A percentile compares a stretch with the other conserved stretches of the same genome.
Conservation (phyloP, 148 eudicot species). For the Vaccinium myrtillus region DNA sequence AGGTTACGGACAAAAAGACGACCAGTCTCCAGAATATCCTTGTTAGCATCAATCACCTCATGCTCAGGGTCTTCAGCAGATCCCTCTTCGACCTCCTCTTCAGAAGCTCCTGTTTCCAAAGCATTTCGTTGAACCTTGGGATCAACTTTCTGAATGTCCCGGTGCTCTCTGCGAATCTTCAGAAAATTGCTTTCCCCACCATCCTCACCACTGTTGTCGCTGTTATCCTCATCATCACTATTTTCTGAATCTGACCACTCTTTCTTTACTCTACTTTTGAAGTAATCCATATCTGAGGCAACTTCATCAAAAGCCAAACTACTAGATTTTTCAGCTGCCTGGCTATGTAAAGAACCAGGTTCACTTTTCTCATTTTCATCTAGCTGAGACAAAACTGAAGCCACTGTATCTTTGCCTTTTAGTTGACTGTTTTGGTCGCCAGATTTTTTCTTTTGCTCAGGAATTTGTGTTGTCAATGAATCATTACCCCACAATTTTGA, state of each 20-base stretch:
- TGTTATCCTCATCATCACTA: slow-evolving; percentile 32
- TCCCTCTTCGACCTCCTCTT: slow-evolving; percentile 24
- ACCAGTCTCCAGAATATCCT: slow-evolving; percentile 46
- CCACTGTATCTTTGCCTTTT: slow-evolving; percentile 25
- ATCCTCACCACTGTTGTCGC: slow-evolving; percentile 18
- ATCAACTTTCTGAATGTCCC: slow-evolving; percentile 25
- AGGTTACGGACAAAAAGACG: slow-evolving; percentile 92
- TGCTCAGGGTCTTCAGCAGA: slow-evolving; percentile 29
- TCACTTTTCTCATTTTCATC: slow-evolving; percentile 31
- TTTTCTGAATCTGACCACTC: slow-evolving; percentile 89
- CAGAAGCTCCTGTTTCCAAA: slow-evolving; percentile 18
- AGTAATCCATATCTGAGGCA: slow-evolving; percentile 75
- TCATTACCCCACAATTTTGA: slow-evolving; percentile 92
- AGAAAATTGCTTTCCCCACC: slow-evolving; percentile 17
- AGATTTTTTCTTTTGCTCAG: slow-evolving; percentile 28
- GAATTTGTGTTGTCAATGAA: slow-evolving; percentile 38
- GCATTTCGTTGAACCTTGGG: slow-evolving; percentile 19
- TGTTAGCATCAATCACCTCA: slow-evolving; percentile 36
- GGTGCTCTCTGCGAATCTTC: slow-evolving; percentile 8
- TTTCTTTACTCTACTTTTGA: slow-evolving; percentile 74
- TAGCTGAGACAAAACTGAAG: slow-evolving; percentile 12
- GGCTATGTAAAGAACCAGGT: slow-evolving; percentile 21
- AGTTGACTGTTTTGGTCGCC: slow-evolving; percentile 18
- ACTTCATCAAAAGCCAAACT: slow-evolving; percentile 36
- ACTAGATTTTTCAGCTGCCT: slow-evolving; percentile 26